Evolutionary conservation across 352 stramenopile genomes (phyloP).

Genomic region (Phytophthora macrochlamydospora): DNA sequence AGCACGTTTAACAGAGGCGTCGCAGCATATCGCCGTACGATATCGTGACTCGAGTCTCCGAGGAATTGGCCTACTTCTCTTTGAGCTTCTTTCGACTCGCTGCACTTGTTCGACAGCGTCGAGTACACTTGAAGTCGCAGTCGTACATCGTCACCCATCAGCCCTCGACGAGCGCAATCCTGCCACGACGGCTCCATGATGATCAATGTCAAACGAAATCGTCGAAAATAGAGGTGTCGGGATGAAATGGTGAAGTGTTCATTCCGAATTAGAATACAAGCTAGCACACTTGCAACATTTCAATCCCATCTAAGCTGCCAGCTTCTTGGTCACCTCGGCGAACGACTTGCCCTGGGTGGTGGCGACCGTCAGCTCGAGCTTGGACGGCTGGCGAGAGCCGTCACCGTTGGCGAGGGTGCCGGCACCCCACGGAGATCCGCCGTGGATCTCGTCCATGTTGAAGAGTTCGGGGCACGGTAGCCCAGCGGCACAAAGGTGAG

Average conservation of each 20-base stretch:
- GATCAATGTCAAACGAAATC: neutral
- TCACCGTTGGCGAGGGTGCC: constrained; percentile 1
- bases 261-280: neutral
- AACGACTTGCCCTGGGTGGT: constrained; percentile 8
- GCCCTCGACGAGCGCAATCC: constrained; percentile 14
- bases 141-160: constrained; percentile 32
- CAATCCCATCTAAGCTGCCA: neutral
- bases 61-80: constrained; percentile 51
- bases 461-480: constrained; percentile 8
- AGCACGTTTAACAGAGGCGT: constrained; percentile 18
- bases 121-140: constrained; percentile 42
- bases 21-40: neutral
- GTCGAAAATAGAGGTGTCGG: neutral
- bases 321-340: constrained; percentile 4
- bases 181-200: constrained; percentile 11
- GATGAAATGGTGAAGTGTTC: neutral
- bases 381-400: constrained; percentile 3
- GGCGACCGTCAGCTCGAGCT: constrained; percentile 6
- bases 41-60: constrained; percentile 12
- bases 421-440: neutral
- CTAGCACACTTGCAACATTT: neutral
- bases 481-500: constrained; percentile 7
- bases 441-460: constrained; percentile 17
- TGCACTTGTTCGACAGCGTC: constrained; percentile 35
- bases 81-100: constrained; percentile 47